phyloP scores from a whole-genome alignment of 192 early-diverging fungal genomes.

The Coemansia interrupta region DNA sequence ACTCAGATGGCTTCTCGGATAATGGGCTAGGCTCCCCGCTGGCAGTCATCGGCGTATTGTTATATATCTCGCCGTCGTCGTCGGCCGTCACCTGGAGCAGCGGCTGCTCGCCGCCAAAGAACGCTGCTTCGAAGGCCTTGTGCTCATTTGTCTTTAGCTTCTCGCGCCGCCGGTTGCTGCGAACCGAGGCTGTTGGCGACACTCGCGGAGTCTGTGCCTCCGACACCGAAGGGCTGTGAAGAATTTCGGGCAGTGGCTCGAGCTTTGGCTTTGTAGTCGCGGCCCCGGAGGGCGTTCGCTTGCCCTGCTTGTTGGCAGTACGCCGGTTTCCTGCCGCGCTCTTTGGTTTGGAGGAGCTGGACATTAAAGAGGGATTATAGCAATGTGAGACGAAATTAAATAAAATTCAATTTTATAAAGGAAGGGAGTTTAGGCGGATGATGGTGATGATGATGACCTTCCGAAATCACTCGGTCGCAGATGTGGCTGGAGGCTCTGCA shows the following conservation, averaged over 20 bases:
- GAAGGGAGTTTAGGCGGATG: no score
- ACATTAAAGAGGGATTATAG: constrained; percentile 13
- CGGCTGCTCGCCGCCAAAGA: constrained; percentile 6
- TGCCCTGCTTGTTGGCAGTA: constrained; percentile 10
- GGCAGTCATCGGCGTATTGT: neutral
- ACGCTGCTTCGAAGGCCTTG: constrained; percentile 2
- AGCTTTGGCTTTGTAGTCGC: constrained; percentile 3
- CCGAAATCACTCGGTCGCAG: neutral
- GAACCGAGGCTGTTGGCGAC: constrained; percentile 1
- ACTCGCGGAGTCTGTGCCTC: neutral
- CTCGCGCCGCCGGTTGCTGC: neutral
- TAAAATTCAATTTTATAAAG: neutral
- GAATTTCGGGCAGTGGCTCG: constrained; percentile 42
- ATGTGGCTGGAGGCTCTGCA: constrained; percentile 4
- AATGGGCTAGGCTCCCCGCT: neutral
- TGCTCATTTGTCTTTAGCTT: neutral
- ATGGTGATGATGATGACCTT: no score
- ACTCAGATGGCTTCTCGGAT: neutral
- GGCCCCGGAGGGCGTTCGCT: constrained; percentile 1
- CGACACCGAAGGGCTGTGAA: constrained; percentile 3
- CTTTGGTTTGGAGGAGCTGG: constrained; percentile 15
- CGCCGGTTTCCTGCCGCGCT: constrained; percentile 14
- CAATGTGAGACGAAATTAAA: constrained; percentile 2
- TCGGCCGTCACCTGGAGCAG: constrained; percentile 1
- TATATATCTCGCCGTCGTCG: neutral